Evolutionary conservation across 208 protist genomes (phyloP).

Genomic region (Leishmania tropica): DNA sequence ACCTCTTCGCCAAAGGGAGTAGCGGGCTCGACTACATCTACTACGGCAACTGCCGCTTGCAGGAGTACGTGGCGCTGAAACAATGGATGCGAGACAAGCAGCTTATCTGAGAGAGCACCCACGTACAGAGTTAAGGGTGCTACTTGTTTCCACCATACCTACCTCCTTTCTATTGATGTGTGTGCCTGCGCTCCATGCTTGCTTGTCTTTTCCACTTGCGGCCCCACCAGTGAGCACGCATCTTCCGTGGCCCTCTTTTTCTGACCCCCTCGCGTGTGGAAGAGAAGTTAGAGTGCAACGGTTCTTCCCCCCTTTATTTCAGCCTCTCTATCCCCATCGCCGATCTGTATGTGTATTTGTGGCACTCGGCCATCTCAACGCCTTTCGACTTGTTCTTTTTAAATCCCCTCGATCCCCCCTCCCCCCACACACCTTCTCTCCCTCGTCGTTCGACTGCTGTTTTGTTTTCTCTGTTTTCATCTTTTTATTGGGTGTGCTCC

Average conservation of each 20-base stretch:
- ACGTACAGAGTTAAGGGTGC: background rate
- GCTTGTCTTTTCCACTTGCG: background rate
- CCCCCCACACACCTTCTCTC: background rate
- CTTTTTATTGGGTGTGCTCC: background rate
- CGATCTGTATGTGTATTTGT: background rate
- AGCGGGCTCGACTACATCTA: constrained; percentile 83
- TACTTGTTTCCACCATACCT: background rate
- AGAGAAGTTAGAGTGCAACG: background rate
- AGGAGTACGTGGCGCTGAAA: constrained; percentile 78
- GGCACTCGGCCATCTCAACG: background rate
- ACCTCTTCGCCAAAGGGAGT: constrained; percentile 70
- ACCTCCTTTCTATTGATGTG: background rate
- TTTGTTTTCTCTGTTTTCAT: background rate
- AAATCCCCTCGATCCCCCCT: background rate
- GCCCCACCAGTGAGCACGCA: too few species aligned
- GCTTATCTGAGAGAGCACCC: constrained; percentile 30
- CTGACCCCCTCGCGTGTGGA: background rate
- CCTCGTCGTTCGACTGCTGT: background rate
- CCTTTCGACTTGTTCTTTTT: background rate
- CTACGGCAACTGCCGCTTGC: constrained; percentile 79
- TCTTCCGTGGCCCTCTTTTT: background rate
- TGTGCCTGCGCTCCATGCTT: background rate
- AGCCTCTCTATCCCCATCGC: background rate
- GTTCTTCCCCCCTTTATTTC: background rate
- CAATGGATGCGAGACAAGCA: constrained; percentile 56